Conservation (phyloP, 2,329 filamentous ascomycete species). For the Penicillium decumbens region DNA sequence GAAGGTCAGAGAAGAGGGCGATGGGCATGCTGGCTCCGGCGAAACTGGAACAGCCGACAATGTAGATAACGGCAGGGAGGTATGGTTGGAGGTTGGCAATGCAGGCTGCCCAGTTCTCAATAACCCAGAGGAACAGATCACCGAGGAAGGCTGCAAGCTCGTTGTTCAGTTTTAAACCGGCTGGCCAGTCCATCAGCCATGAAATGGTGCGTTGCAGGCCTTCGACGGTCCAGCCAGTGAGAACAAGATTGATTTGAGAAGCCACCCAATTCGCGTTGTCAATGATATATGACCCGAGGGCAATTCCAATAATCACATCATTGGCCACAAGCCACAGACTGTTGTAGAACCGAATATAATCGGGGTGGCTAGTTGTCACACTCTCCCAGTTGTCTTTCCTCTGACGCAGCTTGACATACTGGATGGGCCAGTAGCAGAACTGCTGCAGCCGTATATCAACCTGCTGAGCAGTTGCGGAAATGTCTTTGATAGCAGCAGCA, state of each 20-base stretch:
- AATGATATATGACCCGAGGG: slow-evolving; percentile 91
- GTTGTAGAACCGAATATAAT: slow-evolving; percentile 99
- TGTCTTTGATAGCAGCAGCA: slow-evolving; percentile 82
- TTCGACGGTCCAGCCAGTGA: slow-evolving; percentile 79
- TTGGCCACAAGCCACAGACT: slow-evolving; percentile 97
- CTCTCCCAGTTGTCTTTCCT: slow-evolving; percentile 92
- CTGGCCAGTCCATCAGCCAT: slow-evolving; percentile 95
- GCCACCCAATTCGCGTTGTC: slow-evolving; percentile 87
- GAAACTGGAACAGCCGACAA: slow-evolving; percentile 92
- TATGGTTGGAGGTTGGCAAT: slow-evolving; percentile 72
- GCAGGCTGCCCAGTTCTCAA: slow-evolving; percentile 93
- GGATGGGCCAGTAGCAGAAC: slow-evolving; percentile 98
- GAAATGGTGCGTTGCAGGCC: slow-evolving; percentile 82
- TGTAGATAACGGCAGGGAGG: slow-evolving; percentile 81
- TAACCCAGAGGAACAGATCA: slow-evolving; percentile 95
- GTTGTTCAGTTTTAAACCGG: slow-evolving; percentile 88
- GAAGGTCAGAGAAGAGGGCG: slow-evolving; percentile 86
- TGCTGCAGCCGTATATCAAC: slow-evolving; percentile 95
- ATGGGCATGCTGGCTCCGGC: slow-evolving; percentile 96
- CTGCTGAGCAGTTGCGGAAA: slow-evolving; percentile 94
- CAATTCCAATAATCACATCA: slow-evolving; percentile 97
- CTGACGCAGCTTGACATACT: slow-evolving; percentile 86
- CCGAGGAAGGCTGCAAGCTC: slow-evolving; percentile 92
- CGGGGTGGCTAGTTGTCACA: slow-evolving; percentile 88
- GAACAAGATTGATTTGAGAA: slow-evolving; percentile 67